phyloP scores from a whole-genome alignment of 441 rosid species.

The Euphorbia schlechtendalii region DNA sequence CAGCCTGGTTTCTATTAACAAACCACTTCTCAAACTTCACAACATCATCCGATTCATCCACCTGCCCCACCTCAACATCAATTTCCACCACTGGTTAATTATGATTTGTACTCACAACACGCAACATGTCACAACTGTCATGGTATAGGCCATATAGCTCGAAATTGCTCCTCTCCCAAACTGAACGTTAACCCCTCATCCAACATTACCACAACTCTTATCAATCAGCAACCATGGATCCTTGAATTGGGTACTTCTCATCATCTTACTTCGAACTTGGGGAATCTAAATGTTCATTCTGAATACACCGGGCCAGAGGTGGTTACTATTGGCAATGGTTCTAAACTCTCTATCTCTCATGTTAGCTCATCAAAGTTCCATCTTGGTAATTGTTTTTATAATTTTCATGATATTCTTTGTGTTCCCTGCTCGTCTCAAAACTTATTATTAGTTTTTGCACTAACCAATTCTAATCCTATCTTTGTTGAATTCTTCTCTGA shows the following conservation, averaged over 20 bases:
- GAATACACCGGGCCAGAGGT: background rate
- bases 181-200: background rate
- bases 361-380: background rate
- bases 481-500: background rate
- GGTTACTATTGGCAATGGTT: background rate
- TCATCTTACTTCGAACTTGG: background rate
- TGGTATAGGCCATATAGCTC: background rate
- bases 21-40: too few relatives aligned
- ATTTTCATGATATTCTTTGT: background rate
- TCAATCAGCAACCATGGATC: background rate
- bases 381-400: background rate
- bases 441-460: background rate
- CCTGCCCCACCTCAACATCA: too few relatives aligned
- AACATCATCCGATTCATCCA: too few relatives aligned
- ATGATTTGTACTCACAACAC: too few relatives aligned
- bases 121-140: too few relatives aligned
- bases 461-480: background rate
- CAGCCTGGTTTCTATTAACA: too few relatives aligned
- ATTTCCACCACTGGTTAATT: too few relatives aligned
- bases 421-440: background rate
- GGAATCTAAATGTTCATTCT: background rate
- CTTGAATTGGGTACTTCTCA: background rate
- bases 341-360: background rate
- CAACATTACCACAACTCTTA: background rate
- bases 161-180: background rate